These are phyloP conservation scores for Beauveria sp. DNA, from an alignment of 2,329 filamentous ascomycete species.

Conservation along the genomic window DNA sequence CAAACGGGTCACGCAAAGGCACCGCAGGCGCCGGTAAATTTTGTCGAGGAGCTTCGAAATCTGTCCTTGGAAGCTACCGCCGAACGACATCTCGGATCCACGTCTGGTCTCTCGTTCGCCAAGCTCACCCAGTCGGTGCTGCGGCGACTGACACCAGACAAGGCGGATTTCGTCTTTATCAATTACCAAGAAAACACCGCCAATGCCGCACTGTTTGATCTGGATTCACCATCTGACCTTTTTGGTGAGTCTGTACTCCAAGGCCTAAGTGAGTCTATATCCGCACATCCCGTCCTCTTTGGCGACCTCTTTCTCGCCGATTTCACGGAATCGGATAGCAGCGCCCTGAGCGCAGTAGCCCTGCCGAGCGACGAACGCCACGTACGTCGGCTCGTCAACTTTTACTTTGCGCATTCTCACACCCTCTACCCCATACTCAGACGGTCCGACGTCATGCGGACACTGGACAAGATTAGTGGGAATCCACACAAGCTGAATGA, in stretches of 20 bases:
- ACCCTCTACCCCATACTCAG: constrained; percentile 37
- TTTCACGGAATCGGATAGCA: constrained; percentile 13
- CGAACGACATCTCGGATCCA: constrained; percentile 35
- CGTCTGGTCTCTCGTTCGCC: constrained; percentile 37
- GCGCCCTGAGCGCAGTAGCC: too few relatives aligned
- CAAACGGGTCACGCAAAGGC: background rate
- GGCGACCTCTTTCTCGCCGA: constrained; percentile 23
- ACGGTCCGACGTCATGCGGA: constrained; percentile 24
- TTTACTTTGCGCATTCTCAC: constrained; percentile 40
- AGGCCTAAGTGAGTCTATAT: constrained; percentile 18
- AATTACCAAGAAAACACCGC: constrained; percentile 12
- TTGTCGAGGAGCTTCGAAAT: constrained; percentile 27
- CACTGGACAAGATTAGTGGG: constrained; percentile 22
- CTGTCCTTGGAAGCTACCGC: constrained; percentile 36
- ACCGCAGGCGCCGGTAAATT: constrained; percentile 11
- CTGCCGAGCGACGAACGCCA: background rate
- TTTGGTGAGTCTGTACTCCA: background rate
- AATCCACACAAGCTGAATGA: constrained; percentile 21
- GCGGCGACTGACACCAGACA: constrained; percentile 18
- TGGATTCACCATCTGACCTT: background rate
- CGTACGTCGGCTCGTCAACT: constrained; percentile 23
- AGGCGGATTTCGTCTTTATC: constrained; percentile 33
- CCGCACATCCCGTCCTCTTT: constrained; percentile 22
- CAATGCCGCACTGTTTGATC: constrained; percentile 13
- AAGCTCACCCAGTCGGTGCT: constrained; percentile 34